Base-by-base conservation (phyloP, 1,284 basidiomycete species). In the Ganoderma lingzhi region DNA sequence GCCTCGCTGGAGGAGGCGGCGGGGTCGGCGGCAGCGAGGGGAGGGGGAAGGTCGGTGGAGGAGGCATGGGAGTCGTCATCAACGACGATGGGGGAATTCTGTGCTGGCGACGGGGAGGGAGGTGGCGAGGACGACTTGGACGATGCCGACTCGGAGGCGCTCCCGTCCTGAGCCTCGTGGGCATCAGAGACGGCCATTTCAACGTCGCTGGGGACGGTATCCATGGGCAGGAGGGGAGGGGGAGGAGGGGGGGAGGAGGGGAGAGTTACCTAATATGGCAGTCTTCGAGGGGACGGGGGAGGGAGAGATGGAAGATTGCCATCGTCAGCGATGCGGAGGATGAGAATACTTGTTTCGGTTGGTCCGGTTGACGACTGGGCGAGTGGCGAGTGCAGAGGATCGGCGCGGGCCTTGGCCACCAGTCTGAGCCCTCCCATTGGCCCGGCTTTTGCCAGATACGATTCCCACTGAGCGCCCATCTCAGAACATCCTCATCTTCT, bases 391-490 rank as follows among this genome's bases (percentile, higher is more conserved):
- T 65, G 70, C 71, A 71, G 73, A 74, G 60, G 71, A 69, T 75
- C 74, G 71, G 74, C 76, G 73, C 75, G 75, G 74, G 72, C 74
- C 69, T 69, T 67, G 37, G 68, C 62, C 64, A 63, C 61, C 62
- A 63, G 53, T 72, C 51, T 69, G 28, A 28, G 63, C 64, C 8
- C 64, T 72, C 76, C 76, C 68, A 80, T 80, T 80, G 78, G 79
- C 60, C 69, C 79, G 79, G 78, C 78, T 42, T 77, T 76, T 75
- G 75, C 79, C 79, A 80, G 73, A 66, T 80, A 80, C 78, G 78
- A 80, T 71, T 68, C 72, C 66, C 53, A 42, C 58, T 42, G 44
- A 62, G 67, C 72, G 72, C 66, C 64, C 64, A 44, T 51, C 55
- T 45, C 59, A 28, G 44, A 62, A 61, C 62, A 55, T 64, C 60